These are phyloP conservation scores for Penicillium chermesinum DNA, from an alignment of 495 filamentous ascomycete genomes.

Conservation along the genomic window DNA sequence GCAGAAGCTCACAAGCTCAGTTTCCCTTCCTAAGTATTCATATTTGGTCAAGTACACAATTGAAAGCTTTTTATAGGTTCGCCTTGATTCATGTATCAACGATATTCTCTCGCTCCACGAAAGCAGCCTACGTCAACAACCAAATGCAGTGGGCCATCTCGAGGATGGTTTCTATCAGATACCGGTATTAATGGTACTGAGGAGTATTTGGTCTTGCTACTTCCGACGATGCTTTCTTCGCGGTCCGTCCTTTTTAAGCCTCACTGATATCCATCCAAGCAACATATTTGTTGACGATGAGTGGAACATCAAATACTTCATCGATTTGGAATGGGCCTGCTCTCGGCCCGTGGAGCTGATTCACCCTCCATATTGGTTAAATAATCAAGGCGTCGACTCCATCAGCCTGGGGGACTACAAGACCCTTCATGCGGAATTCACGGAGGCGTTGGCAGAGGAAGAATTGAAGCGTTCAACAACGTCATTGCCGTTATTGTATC, in stretches of 20 bases:
- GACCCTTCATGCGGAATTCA: too few relatives aligned
- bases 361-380: constrained; percentile 25
- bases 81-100: constrained; percentile 19
- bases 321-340: constrained; percentile 31
- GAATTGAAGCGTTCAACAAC: too few relatives aligned
- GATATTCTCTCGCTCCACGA: constrained; percentile 28
- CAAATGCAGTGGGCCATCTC: constrained; percentile 21
- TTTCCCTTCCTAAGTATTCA: too few relatives aligned
- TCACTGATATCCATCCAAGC: constrained; percentile 25
- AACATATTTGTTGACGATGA: constrained; percentile 24
- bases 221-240: constrained; percentile 12
- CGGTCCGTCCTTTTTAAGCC: constrained; percentile 21
- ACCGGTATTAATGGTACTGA: constrained; percentile 22
- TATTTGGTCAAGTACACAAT: too few relatives aligned
- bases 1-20: too few relatives aligned
- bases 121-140: constrained; percentile 21
- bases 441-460: too few relatives aligned
- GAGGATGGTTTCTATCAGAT: constrained; percentile 25
- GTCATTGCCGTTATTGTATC: background rate
- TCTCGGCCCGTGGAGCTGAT: constrained; percentile 23
- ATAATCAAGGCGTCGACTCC: background rate
- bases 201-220: constrained; percentile 21
- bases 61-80: constrained; percentile 22
- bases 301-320: constrained; percentile 22
- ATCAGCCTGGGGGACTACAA: too few relatives aligned